Evolutionary conservation across 306 rosid species (phyloP).

Genomic region (Castanospermum australe): DNA sequence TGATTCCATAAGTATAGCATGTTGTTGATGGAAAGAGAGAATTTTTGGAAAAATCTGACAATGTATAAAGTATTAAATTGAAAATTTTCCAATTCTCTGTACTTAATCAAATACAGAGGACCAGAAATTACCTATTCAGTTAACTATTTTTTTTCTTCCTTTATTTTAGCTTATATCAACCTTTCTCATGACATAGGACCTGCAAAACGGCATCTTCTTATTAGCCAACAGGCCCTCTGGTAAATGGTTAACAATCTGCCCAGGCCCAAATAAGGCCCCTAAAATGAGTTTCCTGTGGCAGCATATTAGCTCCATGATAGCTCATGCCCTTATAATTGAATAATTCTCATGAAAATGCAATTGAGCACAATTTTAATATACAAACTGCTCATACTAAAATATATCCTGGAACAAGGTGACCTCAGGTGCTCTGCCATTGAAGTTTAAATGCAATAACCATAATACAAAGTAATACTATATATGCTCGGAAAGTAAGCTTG

Average conservation of each 20-base stretch:
- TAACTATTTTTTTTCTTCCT: neutral
- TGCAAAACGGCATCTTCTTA: neutral
- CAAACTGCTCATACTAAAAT: neutral
- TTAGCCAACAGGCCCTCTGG: neutral
- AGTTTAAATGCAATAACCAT: neutral
- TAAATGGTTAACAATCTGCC: neutral
- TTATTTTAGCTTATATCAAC: neutral
- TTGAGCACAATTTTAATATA: neutral
- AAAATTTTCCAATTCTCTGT: neutral
- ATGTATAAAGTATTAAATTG: neutral
- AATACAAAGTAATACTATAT: neutral
- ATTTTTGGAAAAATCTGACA: neutral
- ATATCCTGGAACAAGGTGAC: neutral
- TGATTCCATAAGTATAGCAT: neutral
- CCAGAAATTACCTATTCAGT: neutral
- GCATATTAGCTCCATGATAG: neutral
- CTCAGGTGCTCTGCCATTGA: neutral
- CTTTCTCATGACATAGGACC: neutral
- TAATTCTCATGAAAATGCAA: constrained; percentile 7
- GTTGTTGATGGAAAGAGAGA: neutral
- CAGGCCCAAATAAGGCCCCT: neutral
- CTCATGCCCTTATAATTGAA: neutral
- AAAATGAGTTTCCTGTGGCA: neutral
- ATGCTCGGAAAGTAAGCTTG: neutral
- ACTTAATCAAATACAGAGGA: neutral